A percentile compares a stretch with the other conserved stretches of the same genome.
phyloP scores from a whole-genome alignment of 73 alveolate species.

The Symbiodinium natans region DNA sequence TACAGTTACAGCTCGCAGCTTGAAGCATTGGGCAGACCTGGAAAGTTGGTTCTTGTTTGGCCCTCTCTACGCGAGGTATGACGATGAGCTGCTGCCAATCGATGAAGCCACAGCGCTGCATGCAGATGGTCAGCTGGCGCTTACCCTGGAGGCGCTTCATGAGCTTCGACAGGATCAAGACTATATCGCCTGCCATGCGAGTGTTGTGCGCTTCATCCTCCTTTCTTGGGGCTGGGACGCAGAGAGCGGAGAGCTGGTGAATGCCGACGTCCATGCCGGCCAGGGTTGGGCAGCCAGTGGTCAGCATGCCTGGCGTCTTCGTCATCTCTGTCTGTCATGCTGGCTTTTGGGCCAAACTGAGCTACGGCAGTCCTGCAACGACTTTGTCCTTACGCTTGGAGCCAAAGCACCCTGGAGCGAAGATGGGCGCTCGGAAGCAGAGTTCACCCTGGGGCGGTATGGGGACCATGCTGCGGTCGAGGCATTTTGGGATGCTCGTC shows the following conservation, averaged over 20 bases:
- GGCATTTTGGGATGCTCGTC: conserved; percentile 22
- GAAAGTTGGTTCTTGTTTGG: conserved; percentile 52
- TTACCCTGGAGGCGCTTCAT: background rate
- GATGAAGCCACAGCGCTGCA: conserved; percentile 63
- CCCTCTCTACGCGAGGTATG: conserved; percentile 40
- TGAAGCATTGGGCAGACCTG: conserved; percentile 74
- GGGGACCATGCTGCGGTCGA: background rate
- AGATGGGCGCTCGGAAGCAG: conserved; percentile 24
- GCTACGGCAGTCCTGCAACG: conserved; percentile 31
- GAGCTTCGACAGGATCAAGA: conserved; percentile 19
- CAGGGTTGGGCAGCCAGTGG: conserved; percentile 68
- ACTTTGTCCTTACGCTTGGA: conserved; percentile 49
- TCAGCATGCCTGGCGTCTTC: conserved; percentile 51
- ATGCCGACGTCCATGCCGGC: background rate
- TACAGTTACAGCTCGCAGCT: conserved; percentile 45
- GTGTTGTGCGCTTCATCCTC: conserved; percentile 38
- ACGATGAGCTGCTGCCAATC: conserved; percentile 69
- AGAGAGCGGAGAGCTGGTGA: conserved; percentile 28
- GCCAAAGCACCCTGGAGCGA: conserved; percentile 53
- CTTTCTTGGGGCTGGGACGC: conserved; percentile 71
- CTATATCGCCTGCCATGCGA: conserved; percentile 49
- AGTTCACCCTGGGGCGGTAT: background rate
- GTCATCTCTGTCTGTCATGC: conserved; percentile 55
- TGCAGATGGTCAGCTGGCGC: conserved; percentile 19
- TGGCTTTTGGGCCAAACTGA: conserved; percentile 69